Conservation (phyloP, 208 protist genomes). For the Trichomonas tenax region DNA sequence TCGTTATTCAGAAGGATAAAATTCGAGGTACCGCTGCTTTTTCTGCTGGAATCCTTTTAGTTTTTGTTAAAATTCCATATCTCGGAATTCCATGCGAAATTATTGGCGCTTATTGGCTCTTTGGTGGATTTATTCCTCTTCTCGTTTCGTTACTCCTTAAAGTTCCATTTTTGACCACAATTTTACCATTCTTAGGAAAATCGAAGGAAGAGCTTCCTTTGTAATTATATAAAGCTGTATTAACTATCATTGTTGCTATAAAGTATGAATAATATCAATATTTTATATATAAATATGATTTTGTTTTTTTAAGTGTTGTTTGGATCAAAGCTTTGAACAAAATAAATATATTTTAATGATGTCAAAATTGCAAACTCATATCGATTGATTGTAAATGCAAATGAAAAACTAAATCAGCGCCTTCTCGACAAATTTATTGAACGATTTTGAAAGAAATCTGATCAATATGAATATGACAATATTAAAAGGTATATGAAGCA, state of each 20-base stretch:
- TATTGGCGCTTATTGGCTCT: not conserved
- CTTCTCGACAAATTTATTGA: too few species aligned
- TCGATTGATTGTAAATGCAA: too few species aligned
- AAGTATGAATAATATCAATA: too few species aligned
- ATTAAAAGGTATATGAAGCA: too few species aligned
- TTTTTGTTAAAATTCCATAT: not conserved
- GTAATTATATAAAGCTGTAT: not conserved
- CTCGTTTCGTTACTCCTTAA: not conserved
- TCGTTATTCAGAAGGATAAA: not conserved
- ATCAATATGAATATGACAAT: too few species aligned
- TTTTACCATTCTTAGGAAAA: not conserved
- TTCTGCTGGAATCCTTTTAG: not conserved
- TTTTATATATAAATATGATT: too few species aligned
- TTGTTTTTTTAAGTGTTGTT: too few species aligned
- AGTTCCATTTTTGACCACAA: not conserved
- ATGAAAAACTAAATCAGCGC: too few species aligned
- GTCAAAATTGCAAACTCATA: too few species aligned
- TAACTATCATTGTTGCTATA: not conserved
- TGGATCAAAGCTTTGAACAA: too few species aligned
- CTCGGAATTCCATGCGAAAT: not conserved
- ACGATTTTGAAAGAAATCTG: too few species aligned
- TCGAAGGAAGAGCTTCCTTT: not conserved
- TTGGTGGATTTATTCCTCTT: not conserved
- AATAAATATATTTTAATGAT: too few species aligned
- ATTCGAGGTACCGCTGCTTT: not conserved